These are phyloP conservation scores for Secale cereale DNA, from an alignment of 176 grass and related monocot genomes.

Conservation along the genomic window DNA sequence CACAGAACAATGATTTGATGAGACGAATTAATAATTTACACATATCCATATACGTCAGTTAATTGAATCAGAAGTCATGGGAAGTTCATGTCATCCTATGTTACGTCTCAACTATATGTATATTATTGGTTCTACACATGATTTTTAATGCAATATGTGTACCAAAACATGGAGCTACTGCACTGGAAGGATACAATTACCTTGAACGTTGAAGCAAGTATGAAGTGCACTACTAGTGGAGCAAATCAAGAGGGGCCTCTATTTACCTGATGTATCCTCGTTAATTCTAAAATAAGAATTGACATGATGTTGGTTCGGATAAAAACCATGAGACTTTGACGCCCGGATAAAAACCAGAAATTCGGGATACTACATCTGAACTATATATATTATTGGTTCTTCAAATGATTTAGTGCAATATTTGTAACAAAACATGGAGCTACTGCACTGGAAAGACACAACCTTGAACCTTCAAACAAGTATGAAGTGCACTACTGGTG, in stretches of 20 bases:
- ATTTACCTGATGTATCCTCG: too few species aligned
- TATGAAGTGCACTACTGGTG: background rate
- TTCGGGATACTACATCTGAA: background rate
- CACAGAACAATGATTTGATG: background rate
- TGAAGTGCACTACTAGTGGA: too few species aligned
- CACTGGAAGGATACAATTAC: too few species aligned
- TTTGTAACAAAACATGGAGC: background rate
- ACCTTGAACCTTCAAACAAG: background rate
- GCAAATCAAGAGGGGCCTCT: too few species aligned
- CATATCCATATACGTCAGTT: background rate
- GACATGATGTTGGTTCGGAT: too few species aligned
- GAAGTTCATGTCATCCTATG: background rate
- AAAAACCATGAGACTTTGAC: too few species aligned
- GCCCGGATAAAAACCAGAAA: too few species aligned
- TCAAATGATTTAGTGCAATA: background rate
- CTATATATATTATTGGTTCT: background rate
- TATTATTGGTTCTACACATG: background rate
- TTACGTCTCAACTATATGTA: background rate
- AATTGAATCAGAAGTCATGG: background rate
- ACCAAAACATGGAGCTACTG: too few species aligned
- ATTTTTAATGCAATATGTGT: background rate
- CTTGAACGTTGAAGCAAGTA: too few species aligned
- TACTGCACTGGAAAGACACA: background rate
- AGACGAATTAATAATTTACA: background rate
- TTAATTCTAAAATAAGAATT: too few species aligned